Evolutionary conservation across 768 basidiomycete genomes (phyloP), one percentile per base, ranked within the genome.

Genomic region (Hericium rajendrae): DNA sequence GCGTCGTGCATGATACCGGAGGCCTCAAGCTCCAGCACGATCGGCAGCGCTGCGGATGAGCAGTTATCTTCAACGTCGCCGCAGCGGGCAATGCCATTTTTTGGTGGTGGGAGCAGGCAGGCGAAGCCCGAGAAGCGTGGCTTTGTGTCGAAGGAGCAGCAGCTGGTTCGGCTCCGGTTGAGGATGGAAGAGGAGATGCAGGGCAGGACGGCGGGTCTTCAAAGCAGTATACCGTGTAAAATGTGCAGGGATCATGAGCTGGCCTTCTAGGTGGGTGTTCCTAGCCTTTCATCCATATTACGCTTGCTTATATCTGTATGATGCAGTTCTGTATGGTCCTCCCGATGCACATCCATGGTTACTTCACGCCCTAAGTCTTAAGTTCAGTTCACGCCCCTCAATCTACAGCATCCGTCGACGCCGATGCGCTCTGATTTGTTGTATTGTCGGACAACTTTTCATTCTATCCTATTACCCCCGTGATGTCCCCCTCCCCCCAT

Each of bases 141-240:
- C 11, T 87, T 75, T 65, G 83, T 87, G 50, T 76, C 83, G 26
- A 84, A 78, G 66, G 78, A 84, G 64, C 78, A 73, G 61, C 89
- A 91, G 68, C 68, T 91, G 63, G 78, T 80, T 66, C 82, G 78
- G 70, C 70, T 91, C 63, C 76, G 74, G 67, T 64, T 68, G 37
- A 79, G 83, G 61, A 70, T 91, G 66, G 73, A 78, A 63, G 66
- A 70, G 38, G 74, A 76, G 53, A 54, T 51, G 48, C 38, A 26
- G 38, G 37, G 26, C 22, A 20, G 16, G 50, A 48, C 12, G 5
- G 50, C 37, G 13, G n/a, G 32, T 13, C 15, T 28, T 28, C 9
- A 32, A 28, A 16, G 16, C 28, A 24, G 37, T 39, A 20, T 54
- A 10, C 54, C 54, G 11, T 54, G 54, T 26, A 26, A 22, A 6